These are phyloP conservation scores for Lactarius akahatsu DNA, from an alignment of 768 basidiomycete genomes.

Conservation along the genomic window DNA sequence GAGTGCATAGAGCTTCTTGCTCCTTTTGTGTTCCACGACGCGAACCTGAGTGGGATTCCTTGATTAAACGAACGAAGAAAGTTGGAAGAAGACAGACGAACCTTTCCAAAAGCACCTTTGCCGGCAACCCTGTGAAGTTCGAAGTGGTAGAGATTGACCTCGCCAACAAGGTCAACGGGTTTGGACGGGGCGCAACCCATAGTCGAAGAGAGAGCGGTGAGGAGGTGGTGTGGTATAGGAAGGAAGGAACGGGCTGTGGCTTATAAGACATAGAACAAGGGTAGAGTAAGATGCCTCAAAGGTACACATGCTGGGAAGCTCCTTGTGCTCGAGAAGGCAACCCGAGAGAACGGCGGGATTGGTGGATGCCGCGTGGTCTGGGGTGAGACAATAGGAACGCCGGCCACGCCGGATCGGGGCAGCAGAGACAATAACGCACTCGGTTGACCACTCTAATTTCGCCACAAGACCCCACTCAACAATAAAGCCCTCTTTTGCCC, in stretches of 20 bases:
- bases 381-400: conserved; percentile 20
- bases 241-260: conserved; percentile 7
- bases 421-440: not conserved
- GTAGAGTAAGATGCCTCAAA: not conserved
- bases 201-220: conserved; percentile 18
- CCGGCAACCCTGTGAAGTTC: conserved; percentile 94
- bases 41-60: conserved; percentile 42
- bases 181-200: conserved; percentile 39
- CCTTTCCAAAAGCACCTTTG: conserved; percentile 98
- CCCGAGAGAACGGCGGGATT: conserved; percentile 12
- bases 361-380: conserved; percentile 19
- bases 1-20: conserved; percentile 51
- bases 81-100: conserved; percentile 37
- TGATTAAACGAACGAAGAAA: not conserved
- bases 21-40: conserved; percentile 56
- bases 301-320: conserved; percentile 1
- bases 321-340: conserved; percentile 25
- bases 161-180: conserved; percentile 56
- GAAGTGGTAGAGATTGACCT: conserved; percentile 91
- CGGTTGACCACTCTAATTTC: not conserved
- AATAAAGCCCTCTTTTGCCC: conserved; percentile 2
- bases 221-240: not conserved
- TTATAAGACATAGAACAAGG: conserved; percentile 27
- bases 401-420: not conserved
- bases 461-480: conserved; percentile 13